A percentile compares a stretch with the other conserved stretches of the same genome.
These are phyloP conservation scores for slime mould (Dictyostelium discoideum) DNA, from an alignment of 78 protist genomes.

Conservation along the genomic window DNA sequence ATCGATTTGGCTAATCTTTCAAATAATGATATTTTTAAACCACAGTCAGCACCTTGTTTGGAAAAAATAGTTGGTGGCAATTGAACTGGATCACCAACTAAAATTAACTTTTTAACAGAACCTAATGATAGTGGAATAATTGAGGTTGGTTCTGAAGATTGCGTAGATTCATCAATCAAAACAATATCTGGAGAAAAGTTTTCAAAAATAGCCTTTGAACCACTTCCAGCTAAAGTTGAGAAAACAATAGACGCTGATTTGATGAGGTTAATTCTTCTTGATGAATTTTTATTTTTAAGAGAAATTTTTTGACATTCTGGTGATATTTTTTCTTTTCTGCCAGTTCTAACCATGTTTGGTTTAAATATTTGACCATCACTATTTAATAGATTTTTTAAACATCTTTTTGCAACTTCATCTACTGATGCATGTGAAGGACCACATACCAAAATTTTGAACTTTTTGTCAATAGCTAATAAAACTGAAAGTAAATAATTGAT, in stretches of 20 bases:
- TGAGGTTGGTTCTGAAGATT: not conserved
- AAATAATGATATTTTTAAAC: slow-evolving; percentile 49
- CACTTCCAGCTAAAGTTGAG: not conserved
- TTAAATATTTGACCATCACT: too few relatives aligned
- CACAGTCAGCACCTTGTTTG: not conserved
- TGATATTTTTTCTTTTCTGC: not conserved
- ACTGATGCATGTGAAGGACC: slow-evolving; percentile 89
- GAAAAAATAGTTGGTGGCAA: slow-evolving; percentile 87
- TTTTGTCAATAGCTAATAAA: not conserved
- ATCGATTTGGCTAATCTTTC: slow-evolving; percentile 27
- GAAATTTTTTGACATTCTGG: not conserved
- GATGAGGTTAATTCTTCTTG: not conserved
- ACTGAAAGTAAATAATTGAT: slow-evolving; percentile 41
- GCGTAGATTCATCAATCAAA: not conserved
- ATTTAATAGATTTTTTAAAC: not conserved
- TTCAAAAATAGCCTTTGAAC: too few relatives aligned
- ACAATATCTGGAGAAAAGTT: not conserved
- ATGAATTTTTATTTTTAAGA: not conserved
- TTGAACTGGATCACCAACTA: slow-evolving; percentile 91
- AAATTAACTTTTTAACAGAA: slow-evolving; percentile 50
- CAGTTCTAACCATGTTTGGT: not conserved
- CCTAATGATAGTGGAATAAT: not conserved
- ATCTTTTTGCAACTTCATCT: slow-evolving; percentile 77
- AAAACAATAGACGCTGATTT: not conserved
- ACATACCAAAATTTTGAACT: slow-evolving; percentile 61